Evolutionary conservation across 1,284 basidiomycete species (phyloP).

Genomic region (Ceratobasidium sp.): DNA sequence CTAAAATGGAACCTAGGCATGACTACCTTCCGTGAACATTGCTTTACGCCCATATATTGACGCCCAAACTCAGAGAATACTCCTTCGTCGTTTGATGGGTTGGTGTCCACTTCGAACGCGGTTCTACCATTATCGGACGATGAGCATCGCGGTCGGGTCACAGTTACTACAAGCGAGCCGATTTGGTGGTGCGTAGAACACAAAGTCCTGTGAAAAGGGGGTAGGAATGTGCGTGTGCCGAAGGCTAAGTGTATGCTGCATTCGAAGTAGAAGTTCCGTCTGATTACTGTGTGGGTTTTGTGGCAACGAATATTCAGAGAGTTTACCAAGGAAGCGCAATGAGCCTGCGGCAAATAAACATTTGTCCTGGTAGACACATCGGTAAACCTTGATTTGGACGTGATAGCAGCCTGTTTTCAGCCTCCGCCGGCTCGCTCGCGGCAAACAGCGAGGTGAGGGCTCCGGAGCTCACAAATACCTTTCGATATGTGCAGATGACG

Average conservation of each 20-base stretch:
- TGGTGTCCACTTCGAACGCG: slow-evolving; percentile 94
- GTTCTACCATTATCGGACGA: slow-evolving; percentile 92
- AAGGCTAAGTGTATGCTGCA: background rate
- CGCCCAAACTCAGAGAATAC: slow-evolving; percentile 58
- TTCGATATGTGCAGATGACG: background rate
- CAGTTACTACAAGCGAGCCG: slow-evolving; percentile 81
- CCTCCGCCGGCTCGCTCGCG: background rate
- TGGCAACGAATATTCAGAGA: background rate
- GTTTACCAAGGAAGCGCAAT: background rate
- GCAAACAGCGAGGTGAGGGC: background rate
- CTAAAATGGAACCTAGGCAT: slow-evolving; percentile 91
- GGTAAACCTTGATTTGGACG: background rate
- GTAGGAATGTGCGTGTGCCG: background rate
- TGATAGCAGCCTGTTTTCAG: background rate
- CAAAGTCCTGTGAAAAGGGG: background rate
- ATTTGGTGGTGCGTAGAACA: slow-evolving; percentile 90
- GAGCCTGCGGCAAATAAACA: background rate
- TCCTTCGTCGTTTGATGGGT: slow-evolving; percentile 80
- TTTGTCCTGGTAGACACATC: background rate
- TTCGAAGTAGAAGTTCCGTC: background rate
- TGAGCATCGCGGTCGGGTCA: slow-evolving; percentile 76
- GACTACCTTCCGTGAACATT: slow-evolving; percentile 51
- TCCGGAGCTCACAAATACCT: slow-evolving; percentile 12
- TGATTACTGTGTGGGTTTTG: background rate
- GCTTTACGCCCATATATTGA: slow-evolving; percentile 44